Evolutionary conservation across 805 yeast species (phyloP), one percentile per base, ranked within the genome.

Genomic region (Metschnikowia lunata): DNA sequence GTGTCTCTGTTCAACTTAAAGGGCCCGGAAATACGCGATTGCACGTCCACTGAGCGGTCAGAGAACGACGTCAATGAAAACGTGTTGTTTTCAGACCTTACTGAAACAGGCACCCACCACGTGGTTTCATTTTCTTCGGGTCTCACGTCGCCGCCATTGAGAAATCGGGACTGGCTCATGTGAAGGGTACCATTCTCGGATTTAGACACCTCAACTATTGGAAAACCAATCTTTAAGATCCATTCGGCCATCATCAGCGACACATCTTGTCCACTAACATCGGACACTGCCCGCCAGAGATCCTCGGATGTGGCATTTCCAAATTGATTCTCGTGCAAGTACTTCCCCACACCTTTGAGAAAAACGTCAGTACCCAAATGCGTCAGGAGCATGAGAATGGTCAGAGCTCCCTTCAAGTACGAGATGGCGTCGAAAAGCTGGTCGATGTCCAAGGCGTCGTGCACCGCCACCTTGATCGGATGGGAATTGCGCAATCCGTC

Each of bases 351-450:
- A 48, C 95, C 95, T 54, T 75, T 74, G 50, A 87, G 70, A 61
- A 87, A 88, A 6, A 68, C 62, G 11, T 82, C 88, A 49, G 73
- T 79, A 34, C 93, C 90, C 47, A 88, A 67, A 60, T 78, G 77
- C 52, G 76, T 78, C 31, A 90, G 79, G 45, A 86, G 71, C 95
- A 88, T 88, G 58, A 82, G 73, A 46, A 87, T 80, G 27, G 84
- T 72, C 26, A 90, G 82, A 7, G 89, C 85, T 45, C 95, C 95
- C 67, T 87, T 87, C 51, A 81, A 67, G 63, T 87, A 87, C 4
- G 93, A 85, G 45, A 87, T 87, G 30, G 81, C 80, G 58, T 87
- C 96, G 60, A 87, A 87, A 14, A 85, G 80, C 66, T 87, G 90
- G 60, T 83, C 85, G 50, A 87, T 82, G 54, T 87, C 93, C 49